Evolutionary conservation across 345 rosid genomes (phyloP).

Genomic region (Bruguiera gymnorhiza): DNA sequence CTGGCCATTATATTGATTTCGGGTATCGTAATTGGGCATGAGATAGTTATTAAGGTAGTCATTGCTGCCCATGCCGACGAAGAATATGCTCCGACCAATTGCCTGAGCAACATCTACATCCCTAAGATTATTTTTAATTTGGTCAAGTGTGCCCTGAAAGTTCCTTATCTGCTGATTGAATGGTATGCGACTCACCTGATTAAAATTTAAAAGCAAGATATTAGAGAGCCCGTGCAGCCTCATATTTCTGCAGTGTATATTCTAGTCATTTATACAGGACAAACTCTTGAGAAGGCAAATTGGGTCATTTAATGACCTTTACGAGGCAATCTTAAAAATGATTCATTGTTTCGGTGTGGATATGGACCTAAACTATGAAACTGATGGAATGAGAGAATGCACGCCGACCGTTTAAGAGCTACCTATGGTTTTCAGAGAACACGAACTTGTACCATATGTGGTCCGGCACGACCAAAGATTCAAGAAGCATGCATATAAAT

Average conservation of each 20-base stretch:
- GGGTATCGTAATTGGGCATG: slow-evolving; percentile 89
- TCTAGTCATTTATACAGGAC: neutral
- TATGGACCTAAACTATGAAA: too few relatives aligned
- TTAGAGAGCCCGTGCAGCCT: too few relatives aligned
- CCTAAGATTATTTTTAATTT: slow-evolving; percentile 56
- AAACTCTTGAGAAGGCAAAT: neutral
- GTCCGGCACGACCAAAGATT: too few relatives aligned
- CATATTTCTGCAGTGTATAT: neutral
- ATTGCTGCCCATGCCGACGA: slow-evolving; percentile 96
- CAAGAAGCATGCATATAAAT: too few relatives aligned
- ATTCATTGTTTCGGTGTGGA: neutral
- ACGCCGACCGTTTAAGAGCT: too few relatives aligned
- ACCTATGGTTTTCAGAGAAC: too few relatives aligned
- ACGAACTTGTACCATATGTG: too few relatives aligned
- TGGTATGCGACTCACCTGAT: slow-evolving; percentile 86
- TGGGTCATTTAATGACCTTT: neutral
- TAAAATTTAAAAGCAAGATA: neutral
- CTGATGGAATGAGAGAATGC: too few relatives aligned
- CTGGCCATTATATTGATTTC: slow-evolving; percentile 58
- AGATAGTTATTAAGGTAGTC: slow-evolving; percentile 93
- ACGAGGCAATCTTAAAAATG: too few relatives aligned
- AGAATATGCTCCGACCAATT: slow-evolving; percentile 58
- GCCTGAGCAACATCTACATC: slow-evolving; percentile 47
- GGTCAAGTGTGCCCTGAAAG: slow-evolving; percentile 71
- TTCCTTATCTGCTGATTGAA: slow-evolving; percentile 77